Evolutionary conservation across 2,329 filamentous ascomycete genomes (phyloP), one percentile per base, ranked within the genome.

Genomic region (Thielaviopsis populi): DNA sequence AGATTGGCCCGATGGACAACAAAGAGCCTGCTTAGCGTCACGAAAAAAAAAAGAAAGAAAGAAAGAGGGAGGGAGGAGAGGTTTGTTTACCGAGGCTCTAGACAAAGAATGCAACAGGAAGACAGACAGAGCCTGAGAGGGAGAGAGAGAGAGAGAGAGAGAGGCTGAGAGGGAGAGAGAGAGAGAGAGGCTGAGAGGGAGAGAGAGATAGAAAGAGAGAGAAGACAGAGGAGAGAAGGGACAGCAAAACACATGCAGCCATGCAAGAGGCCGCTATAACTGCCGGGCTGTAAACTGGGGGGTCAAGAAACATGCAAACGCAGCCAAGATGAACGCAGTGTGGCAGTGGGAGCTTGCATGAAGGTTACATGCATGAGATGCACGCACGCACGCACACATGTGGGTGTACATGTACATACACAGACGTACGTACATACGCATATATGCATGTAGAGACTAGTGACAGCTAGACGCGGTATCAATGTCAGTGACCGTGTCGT

Each of bases 311-410:
- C 13, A 11, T 3, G 30, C 30, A 33, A 33, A 33, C 30, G 30
- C 30, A 33, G 30, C 7, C 7, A 33, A 33, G 30, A 33, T 33
- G 7, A 33, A 33, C 30, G 30, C 30, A 33, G 30, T 33, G 30
- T 33, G 7, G 3, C 3, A 7, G 30, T 33, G 30, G 30, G 3
- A 33, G 30, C 30, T 33, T 33, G 3, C 3, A 33, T n/a, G 41
- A 43, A 13, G 7, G 41, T 4, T 53, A 53, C 11, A 13, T 53
- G 24, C 19, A 24, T 17, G 30, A 22, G n/a, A 24, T 53, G 48
- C n/a, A 53, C 24, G 19, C 17, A 48, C 60, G 41, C n/a, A 46
- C 58, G 59, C 24, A 17, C 19, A 53, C 58, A 53, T 60, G 62
- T 64, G 30, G 50, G 7, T n/a, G n/a, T n/a, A n/a, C n/a, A n/a